A percentile compares a stretch with the other conserved stretches of the same genome.
These are phyloP conservation scores for Colletotrichum coccodes DNA, from an alignment of 2,329 filamentous ascomycete species.

Conservation along the genomic window DNA sequence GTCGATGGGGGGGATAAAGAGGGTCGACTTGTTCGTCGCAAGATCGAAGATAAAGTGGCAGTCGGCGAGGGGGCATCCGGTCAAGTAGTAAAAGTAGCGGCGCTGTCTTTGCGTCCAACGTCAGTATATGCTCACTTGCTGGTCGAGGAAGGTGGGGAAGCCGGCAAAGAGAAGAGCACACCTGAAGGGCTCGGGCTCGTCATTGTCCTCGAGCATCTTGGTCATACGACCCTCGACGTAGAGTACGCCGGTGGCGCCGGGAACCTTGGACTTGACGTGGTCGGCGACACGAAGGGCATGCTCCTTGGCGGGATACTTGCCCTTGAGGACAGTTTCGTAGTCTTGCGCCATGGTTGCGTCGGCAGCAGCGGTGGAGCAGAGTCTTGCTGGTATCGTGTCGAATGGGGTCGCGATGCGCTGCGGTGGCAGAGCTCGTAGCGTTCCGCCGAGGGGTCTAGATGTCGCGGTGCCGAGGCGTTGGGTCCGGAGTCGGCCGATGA, in stretches of 20 bases:
- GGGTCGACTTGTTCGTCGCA: constrained; percentile 74
- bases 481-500: neutral
- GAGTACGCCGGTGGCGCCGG: constrained; percentile 75
- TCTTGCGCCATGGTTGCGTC: constrained; percentile 37
- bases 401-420: neutral
- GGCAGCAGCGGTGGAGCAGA: constrained; percentile 9
- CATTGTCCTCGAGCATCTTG: constrained; percentile 88
- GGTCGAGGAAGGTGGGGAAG: neutral
- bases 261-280: constrained; percentile 75
- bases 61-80: constrained; percentile 84
- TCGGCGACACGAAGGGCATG: constrained; percentile 88
- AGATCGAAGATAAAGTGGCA: constrained; percentile 86
- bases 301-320: constrained; percentile 84
- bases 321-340: constrained; percentile 65
- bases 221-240: constrained; percentile 90
- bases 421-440: neutral
- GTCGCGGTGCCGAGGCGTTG: neutral
- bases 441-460: constrained; percentile 8
- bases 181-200: constrained; percentile 84
- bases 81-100: constrained; percentile 94
- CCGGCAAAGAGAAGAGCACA: constrained; percentile 47
- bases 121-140: constrained; percentile 24
- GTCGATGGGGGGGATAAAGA: constrained; percentile 92
- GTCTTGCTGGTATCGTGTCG: neutral
- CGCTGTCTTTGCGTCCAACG: constrained; percentile 71